Base-by-base conservation (phyloP, 805 yeast genomes). In the Candida coquimbonensis region DNA sequence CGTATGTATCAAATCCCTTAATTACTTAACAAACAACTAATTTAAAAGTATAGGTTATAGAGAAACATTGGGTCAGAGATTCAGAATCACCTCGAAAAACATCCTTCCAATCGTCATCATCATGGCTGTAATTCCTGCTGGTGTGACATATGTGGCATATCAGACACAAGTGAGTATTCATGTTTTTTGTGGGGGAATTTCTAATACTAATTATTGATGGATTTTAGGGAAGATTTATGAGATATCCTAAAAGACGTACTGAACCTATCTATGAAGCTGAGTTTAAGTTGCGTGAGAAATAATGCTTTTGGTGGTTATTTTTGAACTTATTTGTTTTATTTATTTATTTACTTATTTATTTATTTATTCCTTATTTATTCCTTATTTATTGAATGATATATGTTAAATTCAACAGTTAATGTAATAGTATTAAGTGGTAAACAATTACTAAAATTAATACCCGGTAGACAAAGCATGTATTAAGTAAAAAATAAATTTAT, bases 181-280 rank as follows among this genome's bases (percentile, higher is more conserved):
- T 17, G 32, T 9, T 11, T 11, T 29, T 29, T 29, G 31, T 29
- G 31, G 31, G 31, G 13, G 13, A 29, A 7, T 11, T 29, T 5
- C 2, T 29, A 11, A 12, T 29, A 11, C 8, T 39, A 9, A 29
- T 9, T 25, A 33, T 27, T 19, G 6, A 36, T 19, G 34, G 9
- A 12, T n/a, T 4, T 16, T 40, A 53, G 53, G 60, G 60, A 24
- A 53, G 52, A 41, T 54, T 46, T 44, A 46, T 56, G 21, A 53
- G 60, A 51, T 44, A 42, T 17, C 49, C 51, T 17, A 53, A 50
- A 43, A 54, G 58, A 54, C 53, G 60, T 26, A 39, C 50, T 13
- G 49, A 51, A 21, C 58, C 58, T 3, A 52, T 53, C 19, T 45
- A 50, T 41, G 60, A 54, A 36, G 46, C 53, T 4, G 60, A 55